Evolutionary conservation across 805 yeast species (phyloP).

Genomic region (Huiozyma sinensis): DNA sequence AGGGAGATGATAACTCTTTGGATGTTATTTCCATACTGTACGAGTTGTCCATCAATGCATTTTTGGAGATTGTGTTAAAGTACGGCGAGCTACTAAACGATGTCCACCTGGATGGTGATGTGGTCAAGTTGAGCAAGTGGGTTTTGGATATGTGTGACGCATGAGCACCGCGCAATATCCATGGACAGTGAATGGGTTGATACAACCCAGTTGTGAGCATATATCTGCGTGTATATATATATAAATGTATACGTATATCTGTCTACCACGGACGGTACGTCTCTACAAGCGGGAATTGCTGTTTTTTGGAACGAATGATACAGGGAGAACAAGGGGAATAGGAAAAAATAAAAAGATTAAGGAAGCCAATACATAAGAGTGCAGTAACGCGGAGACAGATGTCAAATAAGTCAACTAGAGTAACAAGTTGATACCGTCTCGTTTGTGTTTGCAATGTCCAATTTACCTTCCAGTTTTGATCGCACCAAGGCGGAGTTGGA

Average conservation of each 20-base stretch:
- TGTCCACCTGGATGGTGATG: conserved; percentile 49
- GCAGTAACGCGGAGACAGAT: too few relatives aligned
- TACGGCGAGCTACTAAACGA: conserved; percentile 57
- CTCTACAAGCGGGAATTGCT: neutral
- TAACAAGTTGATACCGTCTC: too few relatives aligned
- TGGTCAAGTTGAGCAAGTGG: conserved; percentile 61
- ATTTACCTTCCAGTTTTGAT: conserved; percentile 23
- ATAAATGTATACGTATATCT: neutral
- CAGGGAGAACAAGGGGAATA: neutral
- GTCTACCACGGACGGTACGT: neutral
- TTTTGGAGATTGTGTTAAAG: conserved; percentile 51
- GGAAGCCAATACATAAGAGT: too few relatives aligned
- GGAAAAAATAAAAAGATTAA: neutral
- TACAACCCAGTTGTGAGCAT: neutral
- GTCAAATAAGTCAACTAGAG: too few relatives aligned
- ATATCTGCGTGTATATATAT: neutral
- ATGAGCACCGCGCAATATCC: neutral
- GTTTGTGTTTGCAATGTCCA: conserved; percentile 13
- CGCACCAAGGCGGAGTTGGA: conserved; percentile 2
- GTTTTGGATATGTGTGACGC: conserved; percentile 42
- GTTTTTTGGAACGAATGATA: too few relatives aligned
- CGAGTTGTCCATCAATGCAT: conserved; percentile 53
- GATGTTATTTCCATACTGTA: conserved; percentile 44
- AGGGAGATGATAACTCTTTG: conserved; percentile 8
- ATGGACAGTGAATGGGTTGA: neutral